Evolutionary conservation across 345 rosid species (phyloP).

Genomic region (Populus deltoides): DNA sequence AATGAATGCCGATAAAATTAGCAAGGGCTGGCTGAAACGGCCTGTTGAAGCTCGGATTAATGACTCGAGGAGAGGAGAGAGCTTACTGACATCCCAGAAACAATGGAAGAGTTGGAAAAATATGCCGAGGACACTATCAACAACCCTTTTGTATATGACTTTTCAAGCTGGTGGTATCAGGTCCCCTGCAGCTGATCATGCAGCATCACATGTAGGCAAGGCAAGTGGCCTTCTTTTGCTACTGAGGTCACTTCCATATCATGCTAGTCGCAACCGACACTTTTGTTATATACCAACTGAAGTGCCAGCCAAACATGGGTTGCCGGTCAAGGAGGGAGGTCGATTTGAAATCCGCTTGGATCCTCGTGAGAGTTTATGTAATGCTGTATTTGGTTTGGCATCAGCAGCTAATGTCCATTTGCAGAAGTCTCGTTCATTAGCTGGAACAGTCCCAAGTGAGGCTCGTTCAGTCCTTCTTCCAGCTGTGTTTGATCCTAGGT

Average conservation of each 20-base stretch:
- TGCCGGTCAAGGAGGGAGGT: conserved; percentile 63
- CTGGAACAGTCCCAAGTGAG: conserved; percentile 56
- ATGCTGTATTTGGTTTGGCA: conserved; percentile 80
- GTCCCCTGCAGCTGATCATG: conserved; percentile 81
- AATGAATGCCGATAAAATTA: conserved; percentile 45
- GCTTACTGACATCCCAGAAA: conserved; percentile 60
- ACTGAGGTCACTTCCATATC: conserved; percentile 76
- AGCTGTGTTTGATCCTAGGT: conserved; percentile 75
- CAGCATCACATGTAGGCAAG: conserved; percentile 88
- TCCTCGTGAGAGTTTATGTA: conserved; percentile 57
- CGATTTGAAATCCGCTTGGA: conserved; percentile 54
- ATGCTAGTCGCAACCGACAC: conserved; percentile 68
- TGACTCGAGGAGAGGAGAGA: conserved; percentile 57
- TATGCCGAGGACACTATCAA: conserved; percentile 77
- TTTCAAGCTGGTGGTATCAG: conserved; percentile 84
- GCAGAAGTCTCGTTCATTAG: conserved; percentile 76
- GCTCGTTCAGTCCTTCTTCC: conserved; percentile 74
- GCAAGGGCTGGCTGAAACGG: conserved; percentile 80
- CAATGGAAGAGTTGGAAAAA: conserved; percentile 67
- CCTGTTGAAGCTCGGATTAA: conserved; percentile 82
- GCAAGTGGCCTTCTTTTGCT: conserved; percentile 88
- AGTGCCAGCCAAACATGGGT: conserved; percentile 69
- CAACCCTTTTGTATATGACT: conserved; percentile 73
- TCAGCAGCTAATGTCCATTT: conserved; percentile 80
- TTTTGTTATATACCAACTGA: conserved; percentile 58